Conservation (phyloP, 1,284 basidiomycete genomes). For the Moesziomyces globuligerus region DNA sequence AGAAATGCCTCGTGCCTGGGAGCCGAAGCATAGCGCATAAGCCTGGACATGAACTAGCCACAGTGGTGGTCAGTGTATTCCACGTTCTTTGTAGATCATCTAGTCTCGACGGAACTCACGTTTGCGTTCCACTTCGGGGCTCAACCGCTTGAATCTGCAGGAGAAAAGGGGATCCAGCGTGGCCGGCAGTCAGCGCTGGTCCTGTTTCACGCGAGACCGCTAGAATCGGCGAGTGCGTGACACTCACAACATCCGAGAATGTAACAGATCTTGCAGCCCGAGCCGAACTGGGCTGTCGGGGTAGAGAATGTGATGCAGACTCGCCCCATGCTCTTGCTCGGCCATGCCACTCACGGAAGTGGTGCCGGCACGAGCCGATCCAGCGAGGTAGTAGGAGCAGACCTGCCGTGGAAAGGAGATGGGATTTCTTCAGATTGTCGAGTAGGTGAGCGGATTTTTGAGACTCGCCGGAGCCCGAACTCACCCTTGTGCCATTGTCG, state of each 20-base stretch:
- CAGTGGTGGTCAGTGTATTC: neutral
- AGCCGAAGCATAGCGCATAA: conserved; percentile 13
- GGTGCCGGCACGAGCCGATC: neutral
- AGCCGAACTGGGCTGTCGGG: neutral
- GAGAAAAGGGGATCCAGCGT: neutral
- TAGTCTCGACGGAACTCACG: conserved; percentile 1
- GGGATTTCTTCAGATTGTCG: too few species aligned
- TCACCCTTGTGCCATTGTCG: conserved; percentile 19
- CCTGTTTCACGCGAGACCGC: too few species aligned
- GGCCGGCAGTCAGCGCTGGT: neutral
- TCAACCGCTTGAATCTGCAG: conserved; percentile 20
- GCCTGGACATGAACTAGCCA: conserved; percentile 12
- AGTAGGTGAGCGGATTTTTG: too few species aligned
- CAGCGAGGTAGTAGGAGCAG: conserved; percentile 14
- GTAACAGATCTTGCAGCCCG: neutral
- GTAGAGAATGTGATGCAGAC: conserved; percentile 17
- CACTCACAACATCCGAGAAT: conserved; percentile 17
- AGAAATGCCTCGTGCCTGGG: neutral
- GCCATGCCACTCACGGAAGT: too few species aligned
- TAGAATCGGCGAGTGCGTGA: neutral
- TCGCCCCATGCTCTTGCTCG: too few species aligned
- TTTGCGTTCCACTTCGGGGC: conserved; percentile 3
- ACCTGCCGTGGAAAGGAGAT: conserved; percentile 5
- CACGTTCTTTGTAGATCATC: neutral
- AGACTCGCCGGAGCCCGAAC: neutral